These are phyloP conservation scores for Polymyxa betae DNA, from an alignment of 208 protist genomes.

Conservation along the genomic window DNA sequence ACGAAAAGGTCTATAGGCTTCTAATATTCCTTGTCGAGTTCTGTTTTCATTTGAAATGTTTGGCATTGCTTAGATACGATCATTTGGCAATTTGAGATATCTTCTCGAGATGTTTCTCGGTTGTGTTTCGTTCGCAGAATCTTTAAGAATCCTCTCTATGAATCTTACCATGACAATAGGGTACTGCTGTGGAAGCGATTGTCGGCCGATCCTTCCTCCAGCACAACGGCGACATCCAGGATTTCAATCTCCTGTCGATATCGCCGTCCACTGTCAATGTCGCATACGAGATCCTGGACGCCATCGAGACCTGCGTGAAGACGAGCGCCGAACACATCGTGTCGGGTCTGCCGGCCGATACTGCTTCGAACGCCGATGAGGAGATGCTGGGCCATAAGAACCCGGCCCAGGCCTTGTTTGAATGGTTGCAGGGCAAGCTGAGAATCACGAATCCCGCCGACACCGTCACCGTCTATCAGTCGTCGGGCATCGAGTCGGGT, in stretches of 20 bases:
- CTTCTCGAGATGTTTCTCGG: too few species aligned
- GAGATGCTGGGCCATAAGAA: conserved; percentile 29
- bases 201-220: not conserved
- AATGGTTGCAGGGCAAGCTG: not conserved
- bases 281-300: conserved; percentile 49
- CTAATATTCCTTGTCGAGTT: too few species aligned
- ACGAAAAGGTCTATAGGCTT: conserved; percentile 48
- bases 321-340: not conserved
- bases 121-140: too few species aligned
- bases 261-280: not conserved
- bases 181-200: conserved; percentile 31
- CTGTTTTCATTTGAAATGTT: too few species aligned
- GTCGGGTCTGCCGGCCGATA: too few species aligned
- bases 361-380: not conserved
- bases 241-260: not conserved
- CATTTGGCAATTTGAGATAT: too few species aligned
- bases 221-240: not conserved
- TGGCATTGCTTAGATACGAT: too few species aligned
- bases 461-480: not conserved
- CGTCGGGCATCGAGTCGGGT: not conserved
- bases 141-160: not conserved
- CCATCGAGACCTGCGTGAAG: not conserved
- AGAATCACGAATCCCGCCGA: not conserved
- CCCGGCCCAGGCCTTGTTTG: conserved; percentile 30
- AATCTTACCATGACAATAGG: not conserved